Evolutionary conservation across 1,284 basidiomycete genomes (phyloP).

Genomic region (Cystobasidium pallidum): DNA sequence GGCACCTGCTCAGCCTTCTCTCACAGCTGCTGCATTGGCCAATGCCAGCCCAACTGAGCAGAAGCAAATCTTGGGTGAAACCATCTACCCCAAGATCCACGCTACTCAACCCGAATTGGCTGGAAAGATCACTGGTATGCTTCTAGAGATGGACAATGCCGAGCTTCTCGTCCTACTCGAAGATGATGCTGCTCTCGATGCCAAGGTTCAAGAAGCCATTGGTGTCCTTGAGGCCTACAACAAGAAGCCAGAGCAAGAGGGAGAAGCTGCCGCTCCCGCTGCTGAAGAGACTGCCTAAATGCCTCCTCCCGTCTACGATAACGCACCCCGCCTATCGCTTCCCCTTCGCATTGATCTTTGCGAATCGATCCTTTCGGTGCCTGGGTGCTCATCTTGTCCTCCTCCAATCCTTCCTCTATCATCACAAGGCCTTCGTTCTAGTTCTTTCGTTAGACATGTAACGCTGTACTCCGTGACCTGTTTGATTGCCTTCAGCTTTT

Average conservation of each 20-base stretch:
- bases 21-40: conserved; percentile 65
- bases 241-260: conserved; percentile 54
- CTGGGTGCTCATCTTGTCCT: background rate
- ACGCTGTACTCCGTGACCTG: conserved; percentile 19
- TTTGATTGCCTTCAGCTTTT: conserved; percentile 22
- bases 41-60: conserved; percentile 81
- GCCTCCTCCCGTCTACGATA: background rate
- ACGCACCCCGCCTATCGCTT: background rate
- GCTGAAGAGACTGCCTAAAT: conserved; percentile 24
- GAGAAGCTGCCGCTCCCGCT: conserved; percentile 9
- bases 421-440: conserved; percentile 19
- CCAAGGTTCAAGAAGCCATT: conserved; percentile 87
- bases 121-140: conserved; percentile 94
- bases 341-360: background rate
- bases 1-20: conserved; percentile 47
- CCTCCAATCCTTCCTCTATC: background rate
- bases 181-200: conserved; percentile 73
- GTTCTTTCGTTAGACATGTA: background rate
- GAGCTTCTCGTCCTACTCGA: conserved; percentile 87
- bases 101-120: conserved; percentile 75
- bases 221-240: conserved; percentile 76
- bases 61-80: conserved; percentile 66
- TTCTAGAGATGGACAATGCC: conserved; percentile 94
- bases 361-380: background rate
- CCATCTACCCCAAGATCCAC: conserved; percentile 53